Evolutionary conservation across 1,139 yeast genomes (phyloP), one percentile per base, ranked within the genome.

Genomic region (Candida tropicalis): DNA sequence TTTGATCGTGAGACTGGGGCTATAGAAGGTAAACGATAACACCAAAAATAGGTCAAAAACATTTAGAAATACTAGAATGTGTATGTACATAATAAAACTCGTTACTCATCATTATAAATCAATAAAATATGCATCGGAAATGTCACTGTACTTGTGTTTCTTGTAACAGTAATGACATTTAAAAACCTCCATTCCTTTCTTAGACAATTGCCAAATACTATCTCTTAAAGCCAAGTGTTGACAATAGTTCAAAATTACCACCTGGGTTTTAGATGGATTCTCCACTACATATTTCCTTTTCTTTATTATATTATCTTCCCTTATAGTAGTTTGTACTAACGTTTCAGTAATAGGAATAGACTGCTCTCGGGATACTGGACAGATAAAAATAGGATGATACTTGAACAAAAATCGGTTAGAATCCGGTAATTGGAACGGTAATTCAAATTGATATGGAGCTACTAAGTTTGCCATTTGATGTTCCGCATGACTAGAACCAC

Each of bases 281-380:
- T 42, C 45, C 20, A 46, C 40, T 4, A 41, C n/a, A 11, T 38
- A 28, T 50, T 56, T 52, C 42, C 55, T 62, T 44, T 58, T 56
- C 52, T 59, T 63, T 24, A 54, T 49, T 27, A 52, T 53, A 13
- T 53, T 54, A 5, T 45, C 52, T 6, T 54, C 57, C 3, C 43
- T 36, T 2, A 38, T 36, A 10, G 13, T 40, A 29, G 16, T 36
- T 20, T 47, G 46, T 13, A 40, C 47, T 4, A 46, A 44, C 11
- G 38, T 44, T 7, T 58, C 58, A 1, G 73, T 63, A 20, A 69
- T 55, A 4, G 79, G 78, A 15, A 70, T 57, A 22, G 70, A 55
- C 56, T 91, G 97, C 54, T 89, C 96, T 60, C 88, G 87, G 6
- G 93, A 79, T 1, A 90, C 91, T 0, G 97, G 97, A 60, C 97